Percentiles rank a stretch among this genome's conserved stretches.
phyloP scores from a whole-genome alignment of 208 protist genomes.

The Acanthamoeba culbertsoni region DNA sequence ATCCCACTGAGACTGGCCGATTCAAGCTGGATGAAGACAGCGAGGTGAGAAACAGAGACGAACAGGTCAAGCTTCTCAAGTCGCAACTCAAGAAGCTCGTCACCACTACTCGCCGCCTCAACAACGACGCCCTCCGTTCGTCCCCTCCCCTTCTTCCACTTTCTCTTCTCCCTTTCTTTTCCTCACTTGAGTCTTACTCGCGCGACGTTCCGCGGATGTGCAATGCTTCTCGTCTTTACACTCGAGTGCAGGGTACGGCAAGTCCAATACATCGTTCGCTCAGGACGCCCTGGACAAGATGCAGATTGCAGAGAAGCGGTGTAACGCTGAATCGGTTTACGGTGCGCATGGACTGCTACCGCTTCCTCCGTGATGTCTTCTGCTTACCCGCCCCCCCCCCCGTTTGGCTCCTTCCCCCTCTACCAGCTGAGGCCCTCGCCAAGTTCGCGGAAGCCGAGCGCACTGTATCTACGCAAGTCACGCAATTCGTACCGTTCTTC shows the following conservation, averaged over 20 bases:
- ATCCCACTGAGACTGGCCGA: not conserved
- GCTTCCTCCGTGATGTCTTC: not conserved
- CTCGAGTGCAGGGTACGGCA: not conserved
- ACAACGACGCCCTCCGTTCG: not conserved
- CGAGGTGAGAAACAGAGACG: not conserved
- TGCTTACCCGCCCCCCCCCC: not conserved
- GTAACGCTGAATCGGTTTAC: not conserved
- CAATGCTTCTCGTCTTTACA: not conserved
- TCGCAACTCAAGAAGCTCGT: not conserved
- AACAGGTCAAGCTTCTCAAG: not conserved
- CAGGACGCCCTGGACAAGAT: conserved; percentile 11
- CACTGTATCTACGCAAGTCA: not conserved
- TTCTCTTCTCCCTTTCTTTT: not conserved
- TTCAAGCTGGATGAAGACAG: not conserved
- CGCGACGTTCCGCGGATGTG: not conserved
- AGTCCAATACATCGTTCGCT: not conserved
- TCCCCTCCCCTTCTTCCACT: not conserved
- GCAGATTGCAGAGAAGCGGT: conserved; percentile 11
- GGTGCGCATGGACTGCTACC: not conserved
- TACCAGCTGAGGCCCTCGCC: not conserved
- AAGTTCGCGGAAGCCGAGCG: conserved; percentile 10
- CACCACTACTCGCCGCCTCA: not conserved
- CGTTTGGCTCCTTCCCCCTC: not conserved
- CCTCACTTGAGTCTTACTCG: not conserved
- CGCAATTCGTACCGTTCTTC: not conserved